Conservation (phyloP, 441 rosid species). For the Pelargonium citronellum region DNA sequence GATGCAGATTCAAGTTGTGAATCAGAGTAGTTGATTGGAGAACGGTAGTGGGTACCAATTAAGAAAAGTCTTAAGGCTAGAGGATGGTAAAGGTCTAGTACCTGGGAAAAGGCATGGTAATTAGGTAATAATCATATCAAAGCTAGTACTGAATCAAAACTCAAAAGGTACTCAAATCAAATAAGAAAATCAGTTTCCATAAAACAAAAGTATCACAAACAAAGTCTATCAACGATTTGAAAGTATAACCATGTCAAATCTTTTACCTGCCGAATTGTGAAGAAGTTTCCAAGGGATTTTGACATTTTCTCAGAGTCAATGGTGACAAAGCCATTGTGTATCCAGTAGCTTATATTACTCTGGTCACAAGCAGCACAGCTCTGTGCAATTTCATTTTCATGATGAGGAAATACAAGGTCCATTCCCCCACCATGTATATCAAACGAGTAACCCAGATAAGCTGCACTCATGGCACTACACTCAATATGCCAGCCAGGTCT, state of each 20-base stretch:
- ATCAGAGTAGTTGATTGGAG: constrained; percentile 68
- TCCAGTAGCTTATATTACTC: constrained; percentile 62
- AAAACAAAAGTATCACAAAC: neutral
- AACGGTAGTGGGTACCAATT: constrained; percentile 77
- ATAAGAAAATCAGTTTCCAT: neutral
- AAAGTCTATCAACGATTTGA: neutral
- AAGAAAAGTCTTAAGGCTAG: constrained; percentile 75
- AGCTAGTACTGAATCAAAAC: neutral
- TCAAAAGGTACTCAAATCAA: constrained; percentile 4
- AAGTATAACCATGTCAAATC: neutral
- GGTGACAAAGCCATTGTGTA: constrained; percentile 94
- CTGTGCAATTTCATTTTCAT: constrained; percentile 89
- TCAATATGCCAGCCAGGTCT: constrained; percentile 99
- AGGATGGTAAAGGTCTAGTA: constrained; percentile 66
- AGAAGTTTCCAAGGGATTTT: constrained; percentile 69
- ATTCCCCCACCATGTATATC: constrained; percentile 96
- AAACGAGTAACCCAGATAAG: constrained; percentile 57
- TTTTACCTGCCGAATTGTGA: constrained; percentile 67
- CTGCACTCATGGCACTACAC: constrained; percentile 97
- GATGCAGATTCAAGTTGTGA: constrained; percentile 72
- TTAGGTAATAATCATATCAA: constrained; percentile 7
- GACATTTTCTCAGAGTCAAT: constrained; percentile 86
- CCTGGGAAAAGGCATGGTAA: constrained; percentile 34
- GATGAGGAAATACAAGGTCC: constrained; percentile 88
- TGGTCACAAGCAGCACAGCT: constrained; percentile 72